Conservation (phyloP, 2,329 filamentous ascomycete genomes). For the Shiraia bambusicola region DNA sequence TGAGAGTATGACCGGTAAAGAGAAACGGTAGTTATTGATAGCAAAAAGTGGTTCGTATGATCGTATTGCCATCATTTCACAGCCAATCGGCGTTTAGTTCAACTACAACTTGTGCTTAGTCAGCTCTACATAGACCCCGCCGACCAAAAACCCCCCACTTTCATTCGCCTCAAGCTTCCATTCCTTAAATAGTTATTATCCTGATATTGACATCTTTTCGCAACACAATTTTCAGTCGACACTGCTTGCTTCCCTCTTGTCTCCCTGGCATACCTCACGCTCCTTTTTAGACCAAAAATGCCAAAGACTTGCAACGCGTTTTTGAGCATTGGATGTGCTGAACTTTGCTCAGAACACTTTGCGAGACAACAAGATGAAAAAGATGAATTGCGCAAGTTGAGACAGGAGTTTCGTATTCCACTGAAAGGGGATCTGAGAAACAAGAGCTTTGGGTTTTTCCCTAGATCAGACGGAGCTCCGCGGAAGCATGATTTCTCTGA, state of each 20-base stretch:
- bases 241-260: neutral
- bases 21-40: too few species aligned
- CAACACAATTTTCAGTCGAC: neutral
- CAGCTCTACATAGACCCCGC: slow-evolving; percentile 14
- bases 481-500: slow-evolving; percentile 7
- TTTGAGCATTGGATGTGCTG: slow-evolving; percentile 13
- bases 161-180: too few species aligned
- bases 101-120: slow-evolving; percentile 10
- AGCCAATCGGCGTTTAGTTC: neutral
- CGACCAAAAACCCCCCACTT: neutral
- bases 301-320: slow-evolving; percentile 28
- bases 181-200: too few species aligned
- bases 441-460: slow-evolving; percentile 47
- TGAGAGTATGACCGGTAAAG: neutral
- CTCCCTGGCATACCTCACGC: slow-evolving; percentile 10
- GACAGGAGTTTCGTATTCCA: slow-evolving; percentile 75
- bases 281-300: slow-evolving; percentile 11
- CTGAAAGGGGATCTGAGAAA: slow-evolving; percentile 70
- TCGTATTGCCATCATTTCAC: slow-evolving; percentile 2
- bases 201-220: too few species aligned
- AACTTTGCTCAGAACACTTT: slow-evolving; percentile 36
- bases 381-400: slow-evolving; percentile 46
- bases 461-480: slow-evolving; percentile 2
- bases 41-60: too few species aligned
- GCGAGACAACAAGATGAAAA: slow-evolving; percentile 38